These are phyloP conservation scores for Epichloe brachyelytri DNA, from an alignment of 2,329 filamentous ascomycete genomes.

Conservation along the genomic window DNA sequence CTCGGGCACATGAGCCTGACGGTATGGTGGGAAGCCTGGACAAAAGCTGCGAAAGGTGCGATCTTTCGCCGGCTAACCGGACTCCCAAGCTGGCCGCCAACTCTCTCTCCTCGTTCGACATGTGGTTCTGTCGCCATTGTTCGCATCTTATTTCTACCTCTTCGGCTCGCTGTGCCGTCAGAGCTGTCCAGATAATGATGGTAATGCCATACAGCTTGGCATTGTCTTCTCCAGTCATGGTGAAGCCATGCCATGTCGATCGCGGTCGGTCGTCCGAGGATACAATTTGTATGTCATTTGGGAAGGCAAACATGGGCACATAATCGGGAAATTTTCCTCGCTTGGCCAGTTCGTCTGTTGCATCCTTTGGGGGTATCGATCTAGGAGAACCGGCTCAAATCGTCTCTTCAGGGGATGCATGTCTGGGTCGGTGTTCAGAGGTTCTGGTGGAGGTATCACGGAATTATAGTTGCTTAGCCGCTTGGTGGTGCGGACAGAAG, in stretches of 20 bases:
- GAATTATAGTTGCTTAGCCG: conserved; percentile 96
- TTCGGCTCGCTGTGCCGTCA: conserved; percentile 70
- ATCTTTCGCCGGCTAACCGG: conserved; percentile 73
- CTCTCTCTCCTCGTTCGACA: conserved; percentile 84
- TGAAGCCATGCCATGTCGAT: conserved; percentile 98
- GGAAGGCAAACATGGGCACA: conserved; percentile 98
- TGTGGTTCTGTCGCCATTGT: conserved; percentile 71
- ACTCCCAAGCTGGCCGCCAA: conserved; percentile 84
- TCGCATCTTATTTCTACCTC: conserved; percentile 75
- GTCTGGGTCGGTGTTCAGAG: conserved; percentile 73
- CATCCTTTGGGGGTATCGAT: conserved; percentile 82
- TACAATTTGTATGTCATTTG: conserved; percentile 93
- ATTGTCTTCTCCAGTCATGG: conserved; percentile 90
- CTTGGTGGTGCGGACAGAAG: conserved; percentile 63
- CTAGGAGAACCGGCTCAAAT: conserved; percentile 91
- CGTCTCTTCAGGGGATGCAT: conserved; percentile 92
- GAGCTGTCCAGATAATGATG: conserved; percentile 82
- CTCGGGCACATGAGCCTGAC: conserved; percentile 70
- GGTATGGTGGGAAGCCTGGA: conserved; percentile 68
- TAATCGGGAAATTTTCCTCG: conserved; percentile 90
- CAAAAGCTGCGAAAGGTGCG: conserved; percentile 77
- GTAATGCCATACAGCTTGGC: conserved; percentile 86
- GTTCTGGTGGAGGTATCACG: conserved; percentile 87
- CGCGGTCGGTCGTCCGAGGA: conserved; percentile 87
- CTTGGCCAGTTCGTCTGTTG: conserved; percentile 65